These are phyloP conservation scores for Podaxis sp. DNA, from an alignment of 768 basidiomycete species.

Conservation along the genomic window DNA sequence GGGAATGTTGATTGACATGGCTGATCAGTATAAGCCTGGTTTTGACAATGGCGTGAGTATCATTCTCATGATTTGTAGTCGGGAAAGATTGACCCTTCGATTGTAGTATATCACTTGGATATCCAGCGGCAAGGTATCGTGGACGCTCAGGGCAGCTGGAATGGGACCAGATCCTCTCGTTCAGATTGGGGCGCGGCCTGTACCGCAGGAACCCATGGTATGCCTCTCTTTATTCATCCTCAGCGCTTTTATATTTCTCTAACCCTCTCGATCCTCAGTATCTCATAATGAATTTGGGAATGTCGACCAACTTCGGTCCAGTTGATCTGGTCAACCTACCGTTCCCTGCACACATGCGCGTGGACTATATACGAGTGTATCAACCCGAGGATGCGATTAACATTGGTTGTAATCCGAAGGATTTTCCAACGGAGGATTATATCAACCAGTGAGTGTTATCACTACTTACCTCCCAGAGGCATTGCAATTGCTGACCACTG, in stretches of 20 bases:
- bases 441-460: constrained; percentile 52
- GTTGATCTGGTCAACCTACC: constrained; percentile 68
- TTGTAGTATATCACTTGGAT: constrained; percentile 85
- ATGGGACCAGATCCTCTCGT: constrained; percentile 60
- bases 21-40: constrained; percentile 45
- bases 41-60: constrained; percentile 61
- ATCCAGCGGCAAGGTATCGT: constrained; percentile 60
- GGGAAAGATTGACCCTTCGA: background rate
- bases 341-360: constrained; percentile 59
- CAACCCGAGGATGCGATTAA: constrained; percentile 62
- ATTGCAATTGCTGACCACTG: background rate
- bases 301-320: constrained; percentile 74
- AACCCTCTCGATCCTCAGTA: constrained; percentile 47
- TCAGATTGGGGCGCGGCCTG: constrained; percentile 62
- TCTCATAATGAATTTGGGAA: constrained; percentile 79
- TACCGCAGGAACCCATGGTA: constrained; percentile 88
- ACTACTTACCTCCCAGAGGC: background rate
- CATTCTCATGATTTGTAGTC: background rate
- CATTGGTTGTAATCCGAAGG: constrained; percentile 69
- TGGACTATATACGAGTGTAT: constrained; percentile 68
- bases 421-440: constrained; percentile 71
- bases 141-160: constrained; percentile 74
- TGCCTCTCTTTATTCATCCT: constrained; percentile 17
- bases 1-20: background rate
- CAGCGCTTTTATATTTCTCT: background rate